Base-by-base conservation (phyloP, 371 early-diverging fungal species). In the Apophysomyces variabilis region DNA sequence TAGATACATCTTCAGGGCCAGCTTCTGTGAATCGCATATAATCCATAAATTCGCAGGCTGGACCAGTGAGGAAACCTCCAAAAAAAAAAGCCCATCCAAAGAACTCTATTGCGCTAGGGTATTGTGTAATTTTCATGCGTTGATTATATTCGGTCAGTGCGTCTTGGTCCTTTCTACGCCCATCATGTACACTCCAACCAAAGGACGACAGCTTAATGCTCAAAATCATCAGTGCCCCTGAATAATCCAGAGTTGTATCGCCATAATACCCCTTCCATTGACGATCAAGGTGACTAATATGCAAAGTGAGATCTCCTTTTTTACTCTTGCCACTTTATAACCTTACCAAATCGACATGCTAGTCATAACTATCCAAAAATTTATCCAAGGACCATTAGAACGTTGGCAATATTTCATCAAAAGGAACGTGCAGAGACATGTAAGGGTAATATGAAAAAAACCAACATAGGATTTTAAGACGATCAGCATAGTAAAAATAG, bases 141-240 rank as follows among this genome's bases (percentile, higher is more conserved):
- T 76, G 69, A 70, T 93, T 90, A 70, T 92, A 86, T 41, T 75
- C 70, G 8, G 81, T 74, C 57, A 92, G 69, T 8, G 79, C 74
- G 35, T 38, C 14, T 66, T 66, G 60, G 26, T 57, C 62, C 11
- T 58, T 39, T 12, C 46, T 57, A 32, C 60, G 45, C 45, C 62
- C 93, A 71, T 96, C 96, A 64, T 84, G 74, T 6, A 93, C 89
- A 62, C 85, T 86, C 78, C 88, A 95, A 1, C 92, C 95, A 76
- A 92, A 92, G 21, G 91, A 87, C 8, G 93, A 90, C 57, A 93
- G 70, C 73, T 94, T 95, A 68, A 95, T 92, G 14, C 91, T 90
- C 61, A 94, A 77, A n/a, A 96, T 79, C 96, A 96, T 96, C 73
- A 92, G 87, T 1, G 93, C 89, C 9, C 93, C 92, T 7, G 95